Evolutionary conservation across 1,284 basidiomycete genomes (phyloP).

Genomic region (Ganoderma leucocontextum): DNA sequence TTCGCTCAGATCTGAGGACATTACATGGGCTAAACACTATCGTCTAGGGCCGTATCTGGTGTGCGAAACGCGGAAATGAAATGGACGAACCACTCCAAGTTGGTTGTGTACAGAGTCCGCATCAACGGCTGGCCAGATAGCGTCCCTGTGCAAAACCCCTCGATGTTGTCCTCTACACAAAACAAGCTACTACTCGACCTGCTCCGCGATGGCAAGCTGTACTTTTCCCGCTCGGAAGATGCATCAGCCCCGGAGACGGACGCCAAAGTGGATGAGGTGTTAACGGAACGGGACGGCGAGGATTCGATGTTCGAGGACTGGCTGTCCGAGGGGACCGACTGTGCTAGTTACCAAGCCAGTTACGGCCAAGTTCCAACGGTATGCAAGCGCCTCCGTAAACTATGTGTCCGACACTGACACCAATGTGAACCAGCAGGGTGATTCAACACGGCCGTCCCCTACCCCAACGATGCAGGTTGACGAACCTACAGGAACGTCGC

Average conservation of each 20-base stretch:
- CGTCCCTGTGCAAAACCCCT: constrained; percentile 67
- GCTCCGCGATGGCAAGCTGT: constrained; percentile 54
- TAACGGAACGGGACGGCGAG: constrained; percentile 13
- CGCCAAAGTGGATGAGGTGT: background rate
- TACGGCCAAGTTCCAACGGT: constrained; percentile 1
- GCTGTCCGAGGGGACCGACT: background rate
- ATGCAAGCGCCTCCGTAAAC: background rate
- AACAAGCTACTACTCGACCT: constrained; percentile 60
- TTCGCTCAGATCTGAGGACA: background rate
- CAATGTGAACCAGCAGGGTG: background rate
- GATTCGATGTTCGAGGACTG: constrained; percentile 31
- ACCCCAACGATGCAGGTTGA: too few relatives aligned
- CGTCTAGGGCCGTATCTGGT: constrained; percentile 58
- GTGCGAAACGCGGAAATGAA: constrained; percentile 74
- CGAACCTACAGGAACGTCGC: background rate
- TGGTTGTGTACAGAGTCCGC: constrained; percentile 61
- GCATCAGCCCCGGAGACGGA: background rate
- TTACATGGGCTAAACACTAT: background rate
- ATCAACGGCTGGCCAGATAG: constrained; percentile 67
- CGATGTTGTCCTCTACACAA: constrained; percentile 58
- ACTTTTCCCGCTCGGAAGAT: constrained; percentile 44
- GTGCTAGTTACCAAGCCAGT: background rate
- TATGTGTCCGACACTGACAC: background rate
- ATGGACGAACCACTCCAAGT: constrained; percentile 69
- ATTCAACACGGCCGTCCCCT: background rate